Conservation (phyloP, 495 filamentous ascomycete species). For the Eremomyces bilateralis region DNA sequence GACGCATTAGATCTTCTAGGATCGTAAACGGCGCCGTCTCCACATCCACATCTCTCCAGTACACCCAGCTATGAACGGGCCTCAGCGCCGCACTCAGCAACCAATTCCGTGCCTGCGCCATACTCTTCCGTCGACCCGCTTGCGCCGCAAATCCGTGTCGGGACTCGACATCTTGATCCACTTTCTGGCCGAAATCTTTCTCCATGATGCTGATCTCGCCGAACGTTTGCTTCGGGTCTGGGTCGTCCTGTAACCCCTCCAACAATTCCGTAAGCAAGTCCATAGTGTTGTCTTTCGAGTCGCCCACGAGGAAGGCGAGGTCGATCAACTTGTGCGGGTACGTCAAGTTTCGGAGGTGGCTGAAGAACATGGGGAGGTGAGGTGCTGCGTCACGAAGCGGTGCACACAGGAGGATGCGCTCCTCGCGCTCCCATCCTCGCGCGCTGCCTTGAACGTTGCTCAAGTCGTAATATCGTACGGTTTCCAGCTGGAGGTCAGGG, state of each 20-base stretch:
- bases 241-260: conserved; percentile 56
- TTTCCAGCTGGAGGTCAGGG: conserved; percentile 65
- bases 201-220: conserved; percentile 96
- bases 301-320: conserved; percentile 88
- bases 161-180: conserved; percentile 94
- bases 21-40: conserved; percentile 93
- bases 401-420: conserved; percentile 87
- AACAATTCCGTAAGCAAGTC: conserved; percentile 48
- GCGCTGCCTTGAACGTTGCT: conserved; percentile 72
- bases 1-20: conserved; percentile 92
- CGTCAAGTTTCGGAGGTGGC: conserved; percentile 84
- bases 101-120: conserved; percentile 98
- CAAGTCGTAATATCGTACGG: conserved; percentile 91
- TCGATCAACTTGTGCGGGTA: conserved; percentile 96
- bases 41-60: conserved; percentile 98
- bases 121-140: conserved; percentile 77
- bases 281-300: conserved; percentile 88
- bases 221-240: conserved; percentile 58
- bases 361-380: conserved; percentile 96
- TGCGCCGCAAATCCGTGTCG: conserved; percentile 96
- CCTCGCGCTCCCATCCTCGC: conserved; percentile 82
- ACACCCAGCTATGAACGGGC: conserved; percentile 96
- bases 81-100: conserved; percentile 78
- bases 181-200: conserved; percentile 97
- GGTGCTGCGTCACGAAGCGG: conserved; percentile 83